Percentiles rank a stretch among this genome's conserved stretches.
These are phyloP conservation scores for Hypomyces perniciosus DNA, from an alignment of 2,329 filamentous ascomycete species.

Conservation along the genomic window DNA sequence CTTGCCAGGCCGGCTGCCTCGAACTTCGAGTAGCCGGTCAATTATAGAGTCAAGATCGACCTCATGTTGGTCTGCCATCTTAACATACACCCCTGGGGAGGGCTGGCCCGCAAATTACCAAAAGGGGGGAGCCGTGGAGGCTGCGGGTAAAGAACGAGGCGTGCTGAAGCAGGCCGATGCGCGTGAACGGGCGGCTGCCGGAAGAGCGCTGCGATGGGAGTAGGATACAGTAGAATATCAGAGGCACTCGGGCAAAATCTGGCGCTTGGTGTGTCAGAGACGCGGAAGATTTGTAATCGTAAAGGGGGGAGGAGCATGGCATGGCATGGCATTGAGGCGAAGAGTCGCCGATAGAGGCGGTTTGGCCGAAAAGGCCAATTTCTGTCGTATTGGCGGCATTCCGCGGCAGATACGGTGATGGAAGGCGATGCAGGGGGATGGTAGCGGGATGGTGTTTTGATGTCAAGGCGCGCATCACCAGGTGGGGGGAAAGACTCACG, in stretches of 20 bases:
- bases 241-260: constrained; percentile 8
- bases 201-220: constrained; percentile 19
- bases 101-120: constrained; percentile 28
- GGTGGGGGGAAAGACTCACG: constrained; percentile 7
- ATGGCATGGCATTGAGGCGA: no score
- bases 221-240: constrained; percentile 29
- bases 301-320: no score
- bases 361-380: neutral
- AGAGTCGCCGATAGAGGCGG: neutral
- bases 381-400: neutral
- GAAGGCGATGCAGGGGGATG: neutral
- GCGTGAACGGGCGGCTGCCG: constrained; percentile 24
- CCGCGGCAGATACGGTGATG: constrained; percentile 1
- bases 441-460: neutral
- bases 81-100: constrained; percentile 30
- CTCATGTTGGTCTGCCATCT: constrained; percentile 67
- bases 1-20: constrained; percentile 95
- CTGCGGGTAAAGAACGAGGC: constrained; percentile 20
- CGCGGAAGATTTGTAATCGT: no score
- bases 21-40: constrained; percentile 93
- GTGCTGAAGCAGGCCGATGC: constrained; percentile 24
- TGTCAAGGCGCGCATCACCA: constrained; percentile 7
- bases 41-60: constrained; percentile 99
- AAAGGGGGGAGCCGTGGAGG: constrained; percentile 25
- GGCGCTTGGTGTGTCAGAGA: no score